A percentile compares a stretch with the other conserved stretches of the same genome.
Conservation (phyloP, 2,329 filamentous ascomycete species). For the Colletotrichum chrysophilum region DNA sequence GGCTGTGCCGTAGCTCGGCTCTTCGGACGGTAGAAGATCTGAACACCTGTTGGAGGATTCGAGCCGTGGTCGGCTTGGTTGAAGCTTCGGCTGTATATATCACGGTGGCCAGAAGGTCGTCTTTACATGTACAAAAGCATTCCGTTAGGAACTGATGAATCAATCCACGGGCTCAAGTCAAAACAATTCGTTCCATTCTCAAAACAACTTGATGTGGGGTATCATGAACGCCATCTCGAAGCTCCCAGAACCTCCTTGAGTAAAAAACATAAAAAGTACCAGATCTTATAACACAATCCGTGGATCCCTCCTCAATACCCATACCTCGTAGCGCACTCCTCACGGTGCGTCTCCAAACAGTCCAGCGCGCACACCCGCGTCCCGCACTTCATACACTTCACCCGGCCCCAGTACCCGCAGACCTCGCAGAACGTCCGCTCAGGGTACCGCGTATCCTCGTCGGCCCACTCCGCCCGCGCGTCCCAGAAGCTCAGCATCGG, state of each 20-base stretch:
- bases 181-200: not conserved
- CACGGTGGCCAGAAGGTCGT: not conserved
- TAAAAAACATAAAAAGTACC: not conserved
- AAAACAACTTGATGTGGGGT: not conserved
- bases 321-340: conserved; percentile 73
- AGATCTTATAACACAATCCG: not conserved
- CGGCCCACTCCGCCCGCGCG: conserved; percentile 54
- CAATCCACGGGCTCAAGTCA: not conserved
- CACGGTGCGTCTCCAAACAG: conserved; percentile 74
- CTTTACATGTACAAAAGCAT: not conserved
- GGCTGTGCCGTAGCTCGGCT: not conserved
- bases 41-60: not conserved
- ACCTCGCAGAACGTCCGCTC: conserved; percentile 75
- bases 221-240: not conserved
- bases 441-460: conserved; percentile 54
- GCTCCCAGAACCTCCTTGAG: not conserved
- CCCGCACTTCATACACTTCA: conserved; percentile 80
- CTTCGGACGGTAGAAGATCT: not conserved
- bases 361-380: conserved; percentile 77
- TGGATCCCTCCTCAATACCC: conserved; percentile 40
- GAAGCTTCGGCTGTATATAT: not conserved
- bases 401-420: conserved; percentile 82
- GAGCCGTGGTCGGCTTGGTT: not conserved
- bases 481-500: conserved; percentile 74
- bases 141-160: not conserved